Evolutionary conservation across 2,329 filamentous ascomycete genomes (phyloP).

Genomic region (Tympanopsis confertula): DNA sequence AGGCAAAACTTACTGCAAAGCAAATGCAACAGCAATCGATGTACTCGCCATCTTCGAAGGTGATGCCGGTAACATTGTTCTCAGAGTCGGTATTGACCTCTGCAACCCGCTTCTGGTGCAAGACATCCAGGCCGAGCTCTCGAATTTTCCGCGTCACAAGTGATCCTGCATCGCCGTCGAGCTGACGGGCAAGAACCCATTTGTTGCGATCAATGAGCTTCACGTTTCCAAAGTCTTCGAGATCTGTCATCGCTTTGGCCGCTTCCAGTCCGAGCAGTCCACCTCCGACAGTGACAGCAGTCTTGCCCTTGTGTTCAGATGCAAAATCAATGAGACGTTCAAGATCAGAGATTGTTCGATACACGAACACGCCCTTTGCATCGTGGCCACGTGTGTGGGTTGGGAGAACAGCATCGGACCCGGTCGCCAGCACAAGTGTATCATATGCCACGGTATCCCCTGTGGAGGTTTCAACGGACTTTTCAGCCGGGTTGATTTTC

Average conservation of each 20-base stretch:
- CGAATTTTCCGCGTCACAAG: constrained; percentile 76
- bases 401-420: constrained; percentile 70
- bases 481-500: constrained; percentile 50
- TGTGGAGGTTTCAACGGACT: constrained; percentile 59
- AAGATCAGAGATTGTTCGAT: constrained; percentile 74
- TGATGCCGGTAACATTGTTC: constrained; percentile 61
- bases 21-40: constrained; percentile 73
- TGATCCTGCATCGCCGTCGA: constrained; percentile 69
- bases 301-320: constrained; percentile 50
- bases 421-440: constrained; percentile 72
- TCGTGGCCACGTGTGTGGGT: constrained; percentile 64
- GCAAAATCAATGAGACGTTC: constrained; percentile 67
- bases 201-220: constrained; percentile 71
- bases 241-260: constrained; percentile 82
- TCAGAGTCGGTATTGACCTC: constrained; percentile 56
- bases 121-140: constrained; percentile 66
- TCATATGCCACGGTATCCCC: constrained; percentile 65
- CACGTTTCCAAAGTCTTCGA: constrained; percentile 63
- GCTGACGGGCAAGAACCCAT: constrained; percentile 73
- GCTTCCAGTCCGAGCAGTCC: constrained; percentile 79
- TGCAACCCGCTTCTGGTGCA: constrained; percentile 66
- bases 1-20: constrained; percentile 42
- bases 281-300: constrained; percentile 70
- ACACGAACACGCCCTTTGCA: constrained; percentile 77
- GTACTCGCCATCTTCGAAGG: constrained; percentile 69